Evolutionary conservation across 805 yeast genomes (phyloP).

Genomic region (Yarrowia bubula): DNA sequence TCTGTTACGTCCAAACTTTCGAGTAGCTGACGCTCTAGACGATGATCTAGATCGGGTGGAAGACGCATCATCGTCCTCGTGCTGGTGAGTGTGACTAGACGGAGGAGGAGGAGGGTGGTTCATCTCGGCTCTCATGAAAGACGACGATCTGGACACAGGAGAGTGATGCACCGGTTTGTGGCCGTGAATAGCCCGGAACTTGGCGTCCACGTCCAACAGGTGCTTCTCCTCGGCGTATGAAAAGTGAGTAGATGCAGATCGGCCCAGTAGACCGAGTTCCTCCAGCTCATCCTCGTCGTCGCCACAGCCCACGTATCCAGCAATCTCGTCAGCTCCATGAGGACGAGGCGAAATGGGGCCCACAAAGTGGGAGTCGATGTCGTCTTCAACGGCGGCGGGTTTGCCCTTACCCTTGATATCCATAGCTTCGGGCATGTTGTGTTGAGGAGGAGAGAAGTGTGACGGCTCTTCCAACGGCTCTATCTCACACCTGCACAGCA

Average conservation of each 20-base stretch:
- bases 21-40: background rate
- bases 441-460: background rate
- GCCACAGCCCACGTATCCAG: conserved; percentile 21
- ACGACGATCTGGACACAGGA: conserved; percentile 23
- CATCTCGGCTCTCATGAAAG: conserved; percentile 29
- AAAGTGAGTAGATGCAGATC: conserved; percentile 42
- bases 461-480: background rate
- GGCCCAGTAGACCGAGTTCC: conserved; percentile 17
- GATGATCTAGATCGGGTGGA: conserved; percentile 4
- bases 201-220: conserved; percentile 66
- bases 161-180: conserved; percentile 17
- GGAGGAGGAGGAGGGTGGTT: conserved; percentile 30
- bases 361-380: conserved; percentile 16
- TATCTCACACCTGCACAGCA: conserved; percentile 12
- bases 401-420: conserved; percentile 15
- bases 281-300: conserved; percentile 30
- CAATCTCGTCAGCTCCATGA: conserved; percentile 6
- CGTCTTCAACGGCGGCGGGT: conserved; percentile 2
- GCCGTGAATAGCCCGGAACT: conserved; percentile 48
- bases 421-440: background rate
- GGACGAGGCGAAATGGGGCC: conserved; percentile 1
- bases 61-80: background rate
- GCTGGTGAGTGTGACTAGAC: conserved; percentile 11
- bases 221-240: conserved; percentile 64
- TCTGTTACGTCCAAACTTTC: background rate